These are phyloP conservation scores for Mycena metata DNA, from an alignment of 768 basidiomycete species.

Conservation along the genomic window DNA sequence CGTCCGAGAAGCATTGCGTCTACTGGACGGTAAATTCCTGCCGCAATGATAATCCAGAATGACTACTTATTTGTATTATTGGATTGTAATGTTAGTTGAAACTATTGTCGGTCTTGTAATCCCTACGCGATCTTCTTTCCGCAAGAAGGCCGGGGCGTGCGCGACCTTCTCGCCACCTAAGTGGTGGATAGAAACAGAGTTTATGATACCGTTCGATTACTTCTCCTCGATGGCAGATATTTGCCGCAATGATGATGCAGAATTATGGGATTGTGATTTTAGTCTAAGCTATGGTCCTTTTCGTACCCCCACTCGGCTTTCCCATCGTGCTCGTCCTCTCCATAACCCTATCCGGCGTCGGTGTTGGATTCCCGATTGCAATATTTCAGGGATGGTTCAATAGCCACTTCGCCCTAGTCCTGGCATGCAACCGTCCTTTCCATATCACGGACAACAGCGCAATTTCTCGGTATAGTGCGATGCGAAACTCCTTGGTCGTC, in stretches of 20 bases:
- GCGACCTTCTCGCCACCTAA: too few relatives aligned
- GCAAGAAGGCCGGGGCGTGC: too few relatives aligned
- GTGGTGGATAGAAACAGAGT: too few relatives aligned
- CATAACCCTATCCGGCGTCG: too few relatives aligned
- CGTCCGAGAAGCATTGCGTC: conserved; percentile 79
- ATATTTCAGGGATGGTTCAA: too few relatives aligned
- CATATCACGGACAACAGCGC: conserved; percentile 29
- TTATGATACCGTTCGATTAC: conserved; percentile 78
- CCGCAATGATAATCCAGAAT: conserved; percentile 4
- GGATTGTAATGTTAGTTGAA: conserved; percentile 12
- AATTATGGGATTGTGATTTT: conserved; percentile 22
- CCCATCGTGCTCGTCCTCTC: too few relatives aligned
- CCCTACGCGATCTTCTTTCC: too few relatives aligned
- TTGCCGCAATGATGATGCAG: conserved; percentile 25
- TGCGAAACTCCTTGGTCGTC: conserved; percentile 50
- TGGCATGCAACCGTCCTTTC: conserved; percentile 7
- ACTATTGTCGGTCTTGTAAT: too few relatives aligned
- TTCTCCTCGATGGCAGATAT: conserved; percentile 78
- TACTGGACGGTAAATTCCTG: conserved; percentile 76
- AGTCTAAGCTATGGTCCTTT: too few relatives aligned
- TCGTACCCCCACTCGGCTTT: too few relatives aligned
- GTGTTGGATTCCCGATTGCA: too few relatives aligned
- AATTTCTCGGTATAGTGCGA: conserved; percentile 56
- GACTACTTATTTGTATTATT: conserved; percentile 28
- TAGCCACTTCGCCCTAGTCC: not conserved